Percentiles rank a stretch among this genome's conserved stretches.
phyloP scores from a whole-genome alignment of 1,139 yeast genomes.

The Blastobotrys serpentis region DNA sequence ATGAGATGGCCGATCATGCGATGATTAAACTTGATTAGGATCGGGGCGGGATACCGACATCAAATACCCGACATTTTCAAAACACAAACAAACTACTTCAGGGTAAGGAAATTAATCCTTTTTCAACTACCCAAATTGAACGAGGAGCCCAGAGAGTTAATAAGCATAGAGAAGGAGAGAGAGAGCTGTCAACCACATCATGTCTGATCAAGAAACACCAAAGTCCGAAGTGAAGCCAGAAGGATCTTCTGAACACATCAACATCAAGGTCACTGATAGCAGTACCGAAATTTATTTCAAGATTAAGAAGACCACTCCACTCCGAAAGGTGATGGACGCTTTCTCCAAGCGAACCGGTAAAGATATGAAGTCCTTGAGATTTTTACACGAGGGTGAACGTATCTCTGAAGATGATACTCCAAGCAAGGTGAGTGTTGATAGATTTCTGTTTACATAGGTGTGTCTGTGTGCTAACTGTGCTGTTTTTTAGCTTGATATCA shows the following conservation, averaged over 20 bases:
- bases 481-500: conserved; percentile 61
- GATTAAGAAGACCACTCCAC: conserved; percentile 87
- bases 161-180: no score
- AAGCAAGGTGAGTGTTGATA: conserved; percentile 49
- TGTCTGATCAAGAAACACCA: conserved; percentile 33
- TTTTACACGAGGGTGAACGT: conserved; percentile 90
- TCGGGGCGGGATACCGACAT: neutral
- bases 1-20: no score
- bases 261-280: conserved; percentile 91
- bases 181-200: no score
- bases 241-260: conserved; percentile 56
- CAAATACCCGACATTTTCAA: conserved; percentile 1
- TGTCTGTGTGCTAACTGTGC: conserved; percentile 21
- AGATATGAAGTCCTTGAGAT: conserved; percentile 75
- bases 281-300: conserved; percentile 93
- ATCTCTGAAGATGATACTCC: conserved; percentile 89
- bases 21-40: no score
- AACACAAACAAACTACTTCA: neutral
- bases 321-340: conserved; percentile 95
- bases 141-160: no score
- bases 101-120: neutral
- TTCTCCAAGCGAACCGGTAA: conserved; percentile 98
- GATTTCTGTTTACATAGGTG: neutral
- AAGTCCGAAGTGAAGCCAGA: conserved; percentile 41
- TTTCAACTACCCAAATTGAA: no score